A percentile compares a stretch with the other conserved stretches of the same genome.
phyloP scores from a whole-genome alignment of 208 protist genomes.

The Spongospora subterranea region DNA sequence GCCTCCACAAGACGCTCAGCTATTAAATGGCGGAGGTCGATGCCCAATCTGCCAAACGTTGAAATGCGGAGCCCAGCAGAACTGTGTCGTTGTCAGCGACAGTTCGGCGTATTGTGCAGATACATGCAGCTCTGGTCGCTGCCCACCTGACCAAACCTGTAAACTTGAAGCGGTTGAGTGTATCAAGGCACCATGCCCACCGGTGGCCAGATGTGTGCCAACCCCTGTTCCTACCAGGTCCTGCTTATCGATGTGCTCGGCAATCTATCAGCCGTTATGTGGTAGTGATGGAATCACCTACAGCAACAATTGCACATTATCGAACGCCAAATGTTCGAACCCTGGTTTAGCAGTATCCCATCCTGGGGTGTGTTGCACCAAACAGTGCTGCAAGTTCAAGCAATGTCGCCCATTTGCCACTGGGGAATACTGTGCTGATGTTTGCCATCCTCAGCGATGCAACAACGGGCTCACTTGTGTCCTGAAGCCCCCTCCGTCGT shows the following conservation, averaged over 20 bases:
- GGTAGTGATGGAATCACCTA: not conserved
- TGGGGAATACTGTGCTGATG: slow-evolving; percentile 35
- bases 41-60: not conserved
- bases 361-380: not conserved
- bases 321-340: not conserved
- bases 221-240: not conserved
- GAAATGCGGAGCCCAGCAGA: not conserved
- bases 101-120: not conserved
- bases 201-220: not conserved
- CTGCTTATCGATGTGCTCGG: not conserved
- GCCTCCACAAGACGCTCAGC: not conserved
- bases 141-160: not conserved
- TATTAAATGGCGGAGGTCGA: not conserved
- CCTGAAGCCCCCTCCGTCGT: not conserved
- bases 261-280: not conserved
- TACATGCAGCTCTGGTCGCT: not conserved
- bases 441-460: not conserved
- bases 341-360: not conserved
- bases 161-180: not conserved
- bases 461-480: not conserved
- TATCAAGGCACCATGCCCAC: not conserved
- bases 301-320: slow-evolving; percentile 3
- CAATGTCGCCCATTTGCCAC: not conserved
- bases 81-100: not conserved
- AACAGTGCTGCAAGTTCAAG: not conserved